These are phyloP conservation scores for Lentithecium fluviatile DNA, from an alignment of 495 filamentous ascomycete species.

Conservation along the genomic window DNA sequence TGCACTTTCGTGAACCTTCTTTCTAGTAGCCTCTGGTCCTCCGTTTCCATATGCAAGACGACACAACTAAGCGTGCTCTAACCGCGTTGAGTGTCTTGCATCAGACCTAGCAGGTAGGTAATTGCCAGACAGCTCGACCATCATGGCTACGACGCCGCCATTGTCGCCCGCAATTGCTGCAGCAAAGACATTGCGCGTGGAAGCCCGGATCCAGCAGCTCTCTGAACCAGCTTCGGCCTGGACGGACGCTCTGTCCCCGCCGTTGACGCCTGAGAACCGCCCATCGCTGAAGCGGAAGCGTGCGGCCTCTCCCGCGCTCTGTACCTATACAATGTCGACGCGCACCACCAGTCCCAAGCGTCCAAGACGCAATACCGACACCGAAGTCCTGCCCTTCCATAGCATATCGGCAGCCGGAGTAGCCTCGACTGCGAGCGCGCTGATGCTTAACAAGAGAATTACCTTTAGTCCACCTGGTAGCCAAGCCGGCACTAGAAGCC, in stretches of 20 bases:
- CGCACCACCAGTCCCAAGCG: conserved; percentile 14
- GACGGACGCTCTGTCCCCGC: not conserved
- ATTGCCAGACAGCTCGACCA: not conserved
- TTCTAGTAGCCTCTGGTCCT: not conserved
- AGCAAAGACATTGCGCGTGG: conserved; percentile 1
- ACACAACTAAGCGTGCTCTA: not conserved
- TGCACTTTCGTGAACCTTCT: not conserved
- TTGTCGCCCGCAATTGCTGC: conserved; percentile 5
- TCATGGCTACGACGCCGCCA: conserved; percentile 13
- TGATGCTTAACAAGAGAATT: too few species aligned
- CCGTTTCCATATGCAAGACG: not conserved
- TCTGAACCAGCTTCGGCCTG: not conserved
- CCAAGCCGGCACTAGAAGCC: too few species aligned
- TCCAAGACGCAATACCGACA: conserved; percentile 18
- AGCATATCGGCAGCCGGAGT: conserved; percentile 12
- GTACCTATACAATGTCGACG: conserved; percentile 10
- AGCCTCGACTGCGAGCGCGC: too few species aligned
- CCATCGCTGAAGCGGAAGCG: conserved; percentile 10
- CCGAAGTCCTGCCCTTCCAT: conserved; percentile 15
- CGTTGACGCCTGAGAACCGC: conserved; percentile 8
- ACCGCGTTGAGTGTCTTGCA: conserved; percentile 7
- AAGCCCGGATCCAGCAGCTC: conserved; percentile 9
- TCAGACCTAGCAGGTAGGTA: conserved; percentile 5
- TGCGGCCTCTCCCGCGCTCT: not conserved
- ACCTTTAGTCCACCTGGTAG: conserved; percentile 6